Evolutionary conservation across 192 early-diverging fungal species (phyloP).

Genomic region (Coemansia sp.): DNA sequence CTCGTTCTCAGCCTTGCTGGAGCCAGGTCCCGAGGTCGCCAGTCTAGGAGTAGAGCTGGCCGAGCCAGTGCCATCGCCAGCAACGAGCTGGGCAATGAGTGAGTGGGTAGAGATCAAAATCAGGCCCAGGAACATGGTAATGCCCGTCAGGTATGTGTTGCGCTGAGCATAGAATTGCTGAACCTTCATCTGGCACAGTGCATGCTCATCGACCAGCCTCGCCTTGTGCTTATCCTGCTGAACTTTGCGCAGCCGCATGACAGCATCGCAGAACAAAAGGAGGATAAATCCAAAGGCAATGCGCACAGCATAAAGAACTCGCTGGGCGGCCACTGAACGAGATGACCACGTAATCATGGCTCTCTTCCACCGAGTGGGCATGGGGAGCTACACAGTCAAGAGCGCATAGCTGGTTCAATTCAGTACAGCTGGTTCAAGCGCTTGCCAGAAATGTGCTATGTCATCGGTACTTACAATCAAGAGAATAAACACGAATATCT

Average conservation of each 20-base stretch:
- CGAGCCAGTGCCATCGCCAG: conserved; percentile 10
- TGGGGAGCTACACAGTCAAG: conserved; percentile 20
- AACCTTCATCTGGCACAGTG: conserved; percentile 50
- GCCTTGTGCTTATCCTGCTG: conserved; percentile 21
- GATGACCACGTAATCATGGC: conserved; percentile 45
- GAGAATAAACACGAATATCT: conserved; percentile 37
- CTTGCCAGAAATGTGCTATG: neutral
- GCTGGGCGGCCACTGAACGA: conserved; percentile 29
- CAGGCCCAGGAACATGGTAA: conserved; percentile 57
- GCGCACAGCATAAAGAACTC: conserved; percentile 40
- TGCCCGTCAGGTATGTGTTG: conserved; percentile 57
- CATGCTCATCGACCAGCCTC: conserved; percentile 46
- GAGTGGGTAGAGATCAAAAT: conserved; percentile 51
- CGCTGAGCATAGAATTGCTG: conserved; percentile 58
- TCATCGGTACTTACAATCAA: conserved; percentile 28
- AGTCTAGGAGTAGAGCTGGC: conserved; percentile 10
- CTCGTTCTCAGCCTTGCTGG: conserved; percentile 29
- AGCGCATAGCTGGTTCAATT: neutral
- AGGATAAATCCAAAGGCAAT: conserved; percentile 51
- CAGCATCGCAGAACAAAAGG: conserved; percentile 48
- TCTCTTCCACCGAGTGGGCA: conserved; percentile 51
- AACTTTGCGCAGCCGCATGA: conserved; percentile 44
- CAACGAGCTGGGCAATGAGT: conserved; percentile 43
- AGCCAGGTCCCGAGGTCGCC: conserved; percentile 21
- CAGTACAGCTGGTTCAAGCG: neutral